A percentile compares a stretch with the other conserved stretches of the same genome.
These are phyloP conservation scores for Haematococcus lacustris DNA, from an alignment of 139 green algal genomes.

Conservation along the genomic window DNA sequence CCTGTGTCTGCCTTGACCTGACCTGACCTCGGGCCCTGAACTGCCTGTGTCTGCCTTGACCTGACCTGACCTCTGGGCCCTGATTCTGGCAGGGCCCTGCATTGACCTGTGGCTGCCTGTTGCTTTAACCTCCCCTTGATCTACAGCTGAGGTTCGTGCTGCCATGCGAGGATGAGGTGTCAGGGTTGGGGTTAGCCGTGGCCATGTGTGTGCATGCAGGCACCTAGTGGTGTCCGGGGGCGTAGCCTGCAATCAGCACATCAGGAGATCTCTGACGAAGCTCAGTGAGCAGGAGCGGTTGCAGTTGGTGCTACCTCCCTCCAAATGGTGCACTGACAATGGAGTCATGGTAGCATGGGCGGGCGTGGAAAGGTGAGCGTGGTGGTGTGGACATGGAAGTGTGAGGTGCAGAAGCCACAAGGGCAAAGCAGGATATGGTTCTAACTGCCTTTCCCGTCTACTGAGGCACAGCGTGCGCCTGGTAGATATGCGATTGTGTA, in stretches of 20 bases:
- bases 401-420: not conserved
- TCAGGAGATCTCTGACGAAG: conserved; percentile 47
- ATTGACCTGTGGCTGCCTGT: too few relatives aligned
- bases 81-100: too few relatives aligned
- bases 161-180: too few relatives aligned
- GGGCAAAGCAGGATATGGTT: not conserved
- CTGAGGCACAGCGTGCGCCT: too few relatives aligned
- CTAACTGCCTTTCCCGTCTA: not conserved
- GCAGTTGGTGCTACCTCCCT: conserved; percentile 51
- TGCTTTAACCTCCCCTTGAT: too few relatives aligned
- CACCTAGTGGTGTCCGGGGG: conserved; percentile 90
- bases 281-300: conserved; percentile 18
- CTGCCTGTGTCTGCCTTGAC: too few relatives aligned
- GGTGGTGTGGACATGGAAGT: conserved; percentile 6
- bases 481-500: too few relatives aligned
- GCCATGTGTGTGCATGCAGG: not conserved
- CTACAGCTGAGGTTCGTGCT: too few relatives aligned
- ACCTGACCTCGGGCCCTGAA: too few relatives aligned
- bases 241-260: conserved; percentile 79
- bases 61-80: too few relatives aligned
- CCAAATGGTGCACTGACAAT: conserved; percentile 93
- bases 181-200: too few relatives aligned
- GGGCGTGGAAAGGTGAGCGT: conserved; percentile 66
- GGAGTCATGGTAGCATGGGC: conserved; percentile 97
- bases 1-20: too few relatives aligned